These are phyloP conservation scores for Neocatenulostroma microsporum DNA, from an alignment of 2,329 filamentous ascomycete genomes.

Conservation along the genomic window DNA sequence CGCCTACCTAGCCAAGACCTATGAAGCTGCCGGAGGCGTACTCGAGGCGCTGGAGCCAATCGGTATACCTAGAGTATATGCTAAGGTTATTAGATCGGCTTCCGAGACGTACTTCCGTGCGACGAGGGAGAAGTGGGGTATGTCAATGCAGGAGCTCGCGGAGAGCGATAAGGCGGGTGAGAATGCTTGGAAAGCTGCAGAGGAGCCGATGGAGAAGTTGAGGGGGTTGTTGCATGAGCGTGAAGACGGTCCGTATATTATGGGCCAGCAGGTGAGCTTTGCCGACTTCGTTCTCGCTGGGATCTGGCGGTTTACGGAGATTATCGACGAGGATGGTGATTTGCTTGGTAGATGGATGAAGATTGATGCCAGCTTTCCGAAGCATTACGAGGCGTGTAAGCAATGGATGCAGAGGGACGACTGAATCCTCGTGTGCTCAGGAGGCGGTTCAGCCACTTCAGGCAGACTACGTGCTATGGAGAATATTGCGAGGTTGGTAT, in stretches of 20 bases:
- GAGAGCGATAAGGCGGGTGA: constrained; percentile 38
- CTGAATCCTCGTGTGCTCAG: too few relatives aligned
- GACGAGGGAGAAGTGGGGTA: constrained; percentile 48
- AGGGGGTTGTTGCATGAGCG: constrained; percentile 47
- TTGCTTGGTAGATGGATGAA: constrained; percentile 34
- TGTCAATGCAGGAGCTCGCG: constrained; percentile 40
- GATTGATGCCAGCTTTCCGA: constrained; percentile 31
- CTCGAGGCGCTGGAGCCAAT: constrained; percentile 35
- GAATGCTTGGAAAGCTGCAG: constrained; percentile 41
- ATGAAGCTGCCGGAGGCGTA: constrained; percentile 36
- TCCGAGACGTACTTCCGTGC: constrained; percentile 50
- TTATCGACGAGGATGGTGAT: constrained; percentile 26
- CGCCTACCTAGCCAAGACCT: constrained; percentile 33
- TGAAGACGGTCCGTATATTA: constrained; percentile 52
- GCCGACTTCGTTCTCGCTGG: constrained; percentile 50
- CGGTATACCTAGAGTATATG: constrained; percentile 44
- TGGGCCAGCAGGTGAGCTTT: constrained; percentile 50
- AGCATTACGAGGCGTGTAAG: constrained; percentile 33
- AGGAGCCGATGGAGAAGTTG: constrained; percentile 30
- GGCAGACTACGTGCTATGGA: too few relatives aligned
- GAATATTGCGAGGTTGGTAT: too few relatives aligned
- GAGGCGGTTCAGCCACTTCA: too few relatives aligned
- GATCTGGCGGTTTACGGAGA: constrained; percentile 36
- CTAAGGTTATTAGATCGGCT: constrained; percentile 43
- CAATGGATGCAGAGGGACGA: constrained; percentile 35